Evolutionary conservation across 2,329 filamentous ascomycete species (phyloP), one percentile per base, ranked within the genome.

Genomic region (Byssothecium circinans): DNA sequence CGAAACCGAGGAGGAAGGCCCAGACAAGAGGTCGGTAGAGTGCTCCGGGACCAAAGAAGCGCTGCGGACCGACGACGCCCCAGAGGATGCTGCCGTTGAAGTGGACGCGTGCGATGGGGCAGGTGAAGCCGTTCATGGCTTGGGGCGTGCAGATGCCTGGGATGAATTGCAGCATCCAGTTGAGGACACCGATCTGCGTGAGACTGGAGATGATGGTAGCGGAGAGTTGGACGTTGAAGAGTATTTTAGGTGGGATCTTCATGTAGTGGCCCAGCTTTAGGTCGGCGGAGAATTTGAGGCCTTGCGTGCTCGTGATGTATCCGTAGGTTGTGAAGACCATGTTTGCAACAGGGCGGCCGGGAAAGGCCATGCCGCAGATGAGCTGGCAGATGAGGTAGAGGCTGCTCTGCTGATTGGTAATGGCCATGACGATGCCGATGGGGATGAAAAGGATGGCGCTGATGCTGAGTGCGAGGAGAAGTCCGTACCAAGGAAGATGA

Each of bases 301-400:
- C 90, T 73, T 95, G 90, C 0, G 89, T 88, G 0, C 88, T 91
- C 4, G 88, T 91, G 64, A 94, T 94, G 49, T 94, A 95, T 52
- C 89, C 89, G 67, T 94, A 95, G 0, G 89, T 94, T 39, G 92
- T 89, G 61, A 95, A 95, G 29, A 95, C 88, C 90, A 95, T 95
- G 70, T 95, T 94, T 41, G 89, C 90, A 10, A 95, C 88, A 1
- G 90, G 90, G 1, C 87, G 85, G 22, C 90, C 90, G 0, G 89
- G 89, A 66, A 95, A 95, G 14, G 90, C 78, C 41, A 82, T 84
- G 44, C 90, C 90, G 54, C 88, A 92, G 54, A 94, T 85, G 47
- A 95, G 80, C 70, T 94, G 89, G 68, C 89, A 92, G 60, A 94
- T 88, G 29, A 94, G 80, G 67, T 92, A 94, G 56, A 92, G 89